Conservation (phyloP, 1,284 basidiomycete species). For the Hypsizygus ulmarius region DNA sequence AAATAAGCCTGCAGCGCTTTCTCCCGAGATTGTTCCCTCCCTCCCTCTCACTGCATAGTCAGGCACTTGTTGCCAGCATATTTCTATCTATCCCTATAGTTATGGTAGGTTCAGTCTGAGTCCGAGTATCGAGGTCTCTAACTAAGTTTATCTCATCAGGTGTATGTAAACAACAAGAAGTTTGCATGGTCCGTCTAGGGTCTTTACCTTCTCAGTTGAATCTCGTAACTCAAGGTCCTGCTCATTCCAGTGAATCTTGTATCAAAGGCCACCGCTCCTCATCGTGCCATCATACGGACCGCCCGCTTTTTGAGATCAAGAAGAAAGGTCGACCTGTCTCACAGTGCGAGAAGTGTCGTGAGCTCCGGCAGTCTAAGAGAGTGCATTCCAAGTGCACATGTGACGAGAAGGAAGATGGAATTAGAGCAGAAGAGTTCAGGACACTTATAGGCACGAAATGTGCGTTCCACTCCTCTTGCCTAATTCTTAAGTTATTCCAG, state of each 20-base stretch:
- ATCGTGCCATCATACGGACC: slow-evolving; percentile 75
- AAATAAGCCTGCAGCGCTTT: too few species aligned
- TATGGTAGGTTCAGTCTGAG: slow-evolving; percentile 15
- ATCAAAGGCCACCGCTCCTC: slow-evolving; percentile 89
- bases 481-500: neutral
- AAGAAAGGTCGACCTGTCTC: slow-evolving; percentile 84
- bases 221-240: neutral
- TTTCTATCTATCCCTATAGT: neutral
- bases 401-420: slow-evolving; percentile 37
- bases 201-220: slow-evolving; percentile 3
- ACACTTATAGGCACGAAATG: slow-evolving; percentile 50
- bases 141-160: slow-evolving; percentile 36
- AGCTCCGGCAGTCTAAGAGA: slow-evolving; percentile 69
- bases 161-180: slow-evolving; percentile 79
- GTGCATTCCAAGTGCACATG: slow-evolving; percentile 77
- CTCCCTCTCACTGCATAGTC: too few species aligned
- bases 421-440: slow-evolving; percentile 33
- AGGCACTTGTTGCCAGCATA: neutral
- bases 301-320: slow-evolving; percentile 83
- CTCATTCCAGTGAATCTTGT: slow-evolving; percentile 66
- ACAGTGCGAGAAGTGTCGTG: slow-evolving; percentile 77
- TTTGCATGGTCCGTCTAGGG: slow-evolving; percentile 63
- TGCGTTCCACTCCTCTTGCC: slow-evolving; percentile 29
- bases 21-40: too few species aligned
- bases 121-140: neutral